Conservation (phyloP, 2,329 filamentous ascomycete genomes). For the Colletotrichum sp. region DNA sequence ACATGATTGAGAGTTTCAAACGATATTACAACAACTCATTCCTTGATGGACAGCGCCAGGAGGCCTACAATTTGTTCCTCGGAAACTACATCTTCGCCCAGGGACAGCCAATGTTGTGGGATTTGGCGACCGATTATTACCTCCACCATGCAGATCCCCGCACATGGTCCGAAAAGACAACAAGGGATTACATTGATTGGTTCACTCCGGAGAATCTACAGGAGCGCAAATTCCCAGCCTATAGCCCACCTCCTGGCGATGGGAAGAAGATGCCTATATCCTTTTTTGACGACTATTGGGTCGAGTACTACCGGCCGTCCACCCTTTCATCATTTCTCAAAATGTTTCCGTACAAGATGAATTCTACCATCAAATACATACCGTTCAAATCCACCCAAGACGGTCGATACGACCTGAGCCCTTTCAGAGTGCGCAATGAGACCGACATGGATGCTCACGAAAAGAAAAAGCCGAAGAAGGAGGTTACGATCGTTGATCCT, state of each 20-base stretch:
- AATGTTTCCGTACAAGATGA: slow-evolving; percentile 92
- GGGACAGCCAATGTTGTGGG: slow-evolving; percentile 95
- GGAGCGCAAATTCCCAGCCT: slow-evolving; percentile 61
- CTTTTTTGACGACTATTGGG: slow-evolving; percentile 92
- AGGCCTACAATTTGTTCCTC: slow-evolving; percentile 96
- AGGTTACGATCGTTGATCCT: slow-evolving; percentile 71
- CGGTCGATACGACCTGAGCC: slow-evolving; percentile 81
- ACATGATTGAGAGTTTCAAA: slow-evolving; percentile 99
- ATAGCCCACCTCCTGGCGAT: slow-evolving; percentile 49
- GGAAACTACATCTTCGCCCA: slow-evolving; percentile 92
- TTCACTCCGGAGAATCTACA: slow-evolving; percentile 77
- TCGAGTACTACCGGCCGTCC: slow-evolving; percentile 92
- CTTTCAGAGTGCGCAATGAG: slow-evolving; percentile 80
- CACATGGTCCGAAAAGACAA: slow-evolving; percentile 65
- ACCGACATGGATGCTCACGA: slow-evolving; percentile 61
- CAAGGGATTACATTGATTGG: slow-evolving; percentile 85
- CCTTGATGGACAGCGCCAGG: slow-evolving; percentile 94
- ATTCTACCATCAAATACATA: slow-evolving; percentile 84
- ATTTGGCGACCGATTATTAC: slow-evolving; percentile 93
- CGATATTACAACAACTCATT: slow-evolving; percentile 99
- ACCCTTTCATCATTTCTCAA: slow-evolving; percentile 89
- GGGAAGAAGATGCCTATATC: slow-evolving; percentile 50
- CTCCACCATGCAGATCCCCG: slow-evolving; percentile 88
- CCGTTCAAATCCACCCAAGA: slow-evolving; percentile 75
- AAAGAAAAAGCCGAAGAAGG: slow-evolving; percentile 69